phyloP scores from a whole-genome alignment of 257 asterid species.

The Solanum tacnaense region DNA sequence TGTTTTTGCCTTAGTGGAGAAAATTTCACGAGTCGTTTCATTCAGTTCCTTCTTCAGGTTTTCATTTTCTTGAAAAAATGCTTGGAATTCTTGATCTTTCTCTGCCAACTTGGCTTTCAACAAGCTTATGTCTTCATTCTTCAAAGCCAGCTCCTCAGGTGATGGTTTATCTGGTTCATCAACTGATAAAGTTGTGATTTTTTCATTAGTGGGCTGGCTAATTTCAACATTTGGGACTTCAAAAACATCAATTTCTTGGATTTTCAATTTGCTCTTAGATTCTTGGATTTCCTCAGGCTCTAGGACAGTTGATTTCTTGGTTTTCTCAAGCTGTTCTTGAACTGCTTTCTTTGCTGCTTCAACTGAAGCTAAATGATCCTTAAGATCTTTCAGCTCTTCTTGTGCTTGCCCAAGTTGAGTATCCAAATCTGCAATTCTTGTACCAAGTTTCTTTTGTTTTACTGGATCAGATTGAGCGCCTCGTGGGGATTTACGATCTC shows the following conservation, averaged over 20 bases:
- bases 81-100: slow-evolving; percentile 37
- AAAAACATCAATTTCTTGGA: background rate
- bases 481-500: slow-evolving; percentile 49
- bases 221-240: slow-evolving; percentile 13
- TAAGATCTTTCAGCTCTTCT: slow-evolving; percentile 60
- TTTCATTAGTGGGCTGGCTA: slow-evolving; percentile 15
- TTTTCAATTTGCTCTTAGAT: slow-evolving; percentile 3
- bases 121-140: slow-evolving; percentile 30
- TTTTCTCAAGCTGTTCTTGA: slow-evolving; percentile 49
- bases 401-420: slow-evolving; percentile 92
- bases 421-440: slow-evolving; percentile 77
- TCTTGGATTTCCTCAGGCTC: slow-evolving; percentile 14
- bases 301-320: slow-evolving; percentile 25
- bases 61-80: slow-evolving; percentile 32
- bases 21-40: slow-evolving; percentile 28
- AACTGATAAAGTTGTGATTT: slow-evolving; percentile 1
- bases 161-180: slow-evolving; percentile 22
- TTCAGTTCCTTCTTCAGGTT: slow-evolving; percentile 30
- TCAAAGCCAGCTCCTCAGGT: slow-evolving; percentile 31
- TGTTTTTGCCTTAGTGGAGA: slow-evolving; percentile 26
- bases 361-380: slow-evolving; percentile 53
- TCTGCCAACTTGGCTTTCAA: slow-evolving; percentile 35
- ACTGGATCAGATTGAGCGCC: slow-evolving; percentile 35
- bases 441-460: slow-evolving; percentile 72
- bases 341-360: slow-evolving; percentile 61